Conservation (phyloP, 2,329 filamentous ascomycete species). For the Arthrobotrys conoides region DNA sequence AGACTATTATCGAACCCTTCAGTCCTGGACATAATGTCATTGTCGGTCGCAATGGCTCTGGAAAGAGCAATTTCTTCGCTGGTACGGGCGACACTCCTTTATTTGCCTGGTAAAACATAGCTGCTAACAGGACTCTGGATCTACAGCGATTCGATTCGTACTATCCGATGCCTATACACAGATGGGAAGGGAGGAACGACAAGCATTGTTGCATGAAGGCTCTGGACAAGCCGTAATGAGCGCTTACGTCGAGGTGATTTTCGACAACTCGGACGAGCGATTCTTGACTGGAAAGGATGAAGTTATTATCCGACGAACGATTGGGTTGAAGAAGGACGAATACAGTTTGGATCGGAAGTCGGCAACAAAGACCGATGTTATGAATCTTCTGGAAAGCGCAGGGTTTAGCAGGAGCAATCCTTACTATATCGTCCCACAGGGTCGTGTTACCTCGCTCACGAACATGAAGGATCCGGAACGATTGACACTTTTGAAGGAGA, state of each 20-base stretch:
- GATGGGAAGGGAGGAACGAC: constrained; percentile 94
- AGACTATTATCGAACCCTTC: constrained; percentile 98
- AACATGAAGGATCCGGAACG: constrained; percentile 99
- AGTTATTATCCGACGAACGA: constrained; percentile 90
- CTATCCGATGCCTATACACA: constrained; percentile 97
- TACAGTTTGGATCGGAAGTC: constrained; percentile 98
- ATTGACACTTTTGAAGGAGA: constrained; percentile 91
- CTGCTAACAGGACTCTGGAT: constrained; percentile 16
- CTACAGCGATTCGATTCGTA: constrained; percentile 89
- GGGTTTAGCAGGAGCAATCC: constrained; percentile 98
- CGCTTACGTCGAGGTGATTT: constrained; percentile 99
- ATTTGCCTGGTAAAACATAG: not conserved
- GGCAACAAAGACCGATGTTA: constrained; percentile 91
- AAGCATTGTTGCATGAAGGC: constrained; percentile 96
- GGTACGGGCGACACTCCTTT: constrained; percentile 30
- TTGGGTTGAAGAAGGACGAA: constrained; percentile 97
- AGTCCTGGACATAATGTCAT: constrained; percentile 98
- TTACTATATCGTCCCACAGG: constrained; percentile 99
- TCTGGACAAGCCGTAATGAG: constrained; percentile 98
- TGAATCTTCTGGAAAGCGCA: constrained; percentile 94
- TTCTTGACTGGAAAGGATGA: constrained; percentile 95
- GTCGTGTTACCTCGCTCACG: constrained; percentile 92
- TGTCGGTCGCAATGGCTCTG: constrained; percentile 97
- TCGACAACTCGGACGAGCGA: constrained; percentile 96
- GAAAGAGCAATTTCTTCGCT: constrained; percentile 99